A percentile compares a stretch with the other conserved stretches of the same genome.
Evolutionary conservation across 768 basidiomycete species (phyloP).

Genomic region (Boletus pseudopeckii): DNA sequence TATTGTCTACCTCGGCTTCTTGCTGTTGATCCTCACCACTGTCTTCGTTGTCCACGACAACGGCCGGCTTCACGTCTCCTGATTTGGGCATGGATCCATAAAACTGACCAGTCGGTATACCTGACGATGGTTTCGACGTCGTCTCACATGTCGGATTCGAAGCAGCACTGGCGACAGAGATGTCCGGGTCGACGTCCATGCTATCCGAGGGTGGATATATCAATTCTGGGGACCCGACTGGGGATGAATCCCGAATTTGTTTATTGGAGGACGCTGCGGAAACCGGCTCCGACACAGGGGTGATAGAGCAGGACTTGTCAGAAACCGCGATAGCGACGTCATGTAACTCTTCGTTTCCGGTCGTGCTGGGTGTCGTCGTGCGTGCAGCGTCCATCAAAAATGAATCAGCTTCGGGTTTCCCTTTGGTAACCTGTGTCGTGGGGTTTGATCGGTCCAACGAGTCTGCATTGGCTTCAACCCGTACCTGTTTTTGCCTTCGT

Average conservation of each 20-base stretch:
- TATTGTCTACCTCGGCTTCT: slow-evolving; percentile 32
- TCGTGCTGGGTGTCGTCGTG: slow-evolving; percentile 20
- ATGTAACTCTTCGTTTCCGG: slow-evolving; percentile 14
- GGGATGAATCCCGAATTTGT: slow-evolving; percentile 15
- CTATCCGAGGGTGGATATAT: slow-evolving; percentile 17
- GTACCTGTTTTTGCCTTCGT: slow-evolving; percentile 18
- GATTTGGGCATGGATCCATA: slow-evolving; percentile 14
- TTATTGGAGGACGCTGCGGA: slow-evolving; percentile 6
- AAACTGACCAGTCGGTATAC: slow-evolving; percentile 21
- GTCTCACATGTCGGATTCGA: background rate
- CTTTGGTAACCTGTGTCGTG: background rate
- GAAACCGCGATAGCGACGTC: slow-evolving; percentile 3
- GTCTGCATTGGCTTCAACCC: slow-evolving; percentile 1
- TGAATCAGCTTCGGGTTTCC: slow-evolving; percentile 13
- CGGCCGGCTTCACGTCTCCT: background rate
- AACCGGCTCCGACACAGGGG: slow-evolving; percentile 1
- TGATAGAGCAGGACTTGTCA: slow-evolving; percentile 19
- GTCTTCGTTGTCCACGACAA: slow-evolving; percentile 24
- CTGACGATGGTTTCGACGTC: slow-evolving; percentile 6
- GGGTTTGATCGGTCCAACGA: slow-evolving; percentile 1
- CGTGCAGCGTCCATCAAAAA: slow-evolving; percentile 18
- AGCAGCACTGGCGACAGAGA: background rate
- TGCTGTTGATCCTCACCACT: slow-evolving; percentile 28
- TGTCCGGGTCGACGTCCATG: slow-evolving; percentile 28
- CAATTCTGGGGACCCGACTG: slow-evolving; percentile 1